Conservation (phyloP, 805 yeast species). For the Yarrowia porcina region DNA sequence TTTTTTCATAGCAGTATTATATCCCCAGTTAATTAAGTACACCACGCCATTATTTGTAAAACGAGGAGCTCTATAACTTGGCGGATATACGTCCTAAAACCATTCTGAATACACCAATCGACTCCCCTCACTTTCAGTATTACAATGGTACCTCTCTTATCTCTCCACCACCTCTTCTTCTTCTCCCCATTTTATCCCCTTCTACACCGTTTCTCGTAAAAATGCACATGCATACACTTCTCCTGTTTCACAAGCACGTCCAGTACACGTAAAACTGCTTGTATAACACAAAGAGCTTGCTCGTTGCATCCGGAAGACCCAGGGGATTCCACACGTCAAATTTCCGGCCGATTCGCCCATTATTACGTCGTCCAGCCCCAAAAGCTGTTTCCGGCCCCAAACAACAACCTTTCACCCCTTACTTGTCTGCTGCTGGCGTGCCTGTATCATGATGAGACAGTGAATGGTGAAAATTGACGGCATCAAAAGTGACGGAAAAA, state of each 20-base stretch:
- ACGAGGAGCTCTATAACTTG: too few species aligned
- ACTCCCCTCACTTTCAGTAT: neutral
- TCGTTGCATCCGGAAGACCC: neutral
- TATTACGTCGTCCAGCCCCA: neutral
- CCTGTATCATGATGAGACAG: neutral
- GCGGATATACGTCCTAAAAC: neutral
- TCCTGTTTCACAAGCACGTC: too few species aligned
- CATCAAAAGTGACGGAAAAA: too few species aligned
- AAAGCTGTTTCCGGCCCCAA: neutral
- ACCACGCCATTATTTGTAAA: neutral
- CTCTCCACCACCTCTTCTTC: neutral
- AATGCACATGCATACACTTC: too few species aligned
- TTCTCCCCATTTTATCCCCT: too few species aligned
- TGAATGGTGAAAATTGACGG: too few species aligned
- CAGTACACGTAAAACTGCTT: neutral
- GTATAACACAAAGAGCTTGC: neutral
- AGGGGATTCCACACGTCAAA: neutral
- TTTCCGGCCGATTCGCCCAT: neutral
- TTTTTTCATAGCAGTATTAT: neutral
- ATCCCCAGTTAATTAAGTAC: too few species aligned
- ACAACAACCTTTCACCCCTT: slow-evolving; percentile 4
- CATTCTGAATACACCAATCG: neutral
- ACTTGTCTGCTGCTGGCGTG: neutral
- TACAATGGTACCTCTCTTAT: too few species aligned
- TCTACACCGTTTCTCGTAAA: neutral